Base-by-base conservation (phyloP, 148 eudicot species). In the Fagopyrum homotropicum region DNA sequence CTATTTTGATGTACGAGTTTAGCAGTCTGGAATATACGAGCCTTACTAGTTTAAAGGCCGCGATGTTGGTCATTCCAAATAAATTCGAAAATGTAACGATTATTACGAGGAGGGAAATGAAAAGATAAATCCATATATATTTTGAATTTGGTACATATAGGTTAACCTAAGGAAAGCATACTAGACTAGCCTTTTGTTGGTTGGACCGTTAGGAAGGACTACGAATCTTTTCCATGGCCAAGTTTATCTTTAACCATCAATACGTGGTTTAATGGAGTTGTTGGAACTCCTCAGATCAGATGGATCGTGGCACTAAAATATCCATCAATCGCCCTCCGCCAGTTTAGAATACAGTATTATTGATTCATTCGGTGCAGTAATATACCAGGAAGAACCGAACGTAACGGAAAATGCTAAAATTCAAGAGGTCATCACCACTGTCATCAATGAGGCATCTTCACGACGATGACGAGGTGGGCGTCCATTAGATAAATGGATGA, bases 171-270 rank as follows among this genome's bases (percentile, higher is more conserved):
- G n/a, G n/a, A n/a, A n/a, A n/a, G n/a, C 35, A 26, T 2, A 8
- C 3, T 8, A 8, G 35, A 59, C 11, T 8, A 19, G 69, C 11
- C 14, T 1, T 44, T 11, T 63, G 44, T 63, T 63, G 69, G 69
- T 63, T 63, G 69, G 69, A 63, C 69, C n/a, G 69, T 63, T 63
- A 30, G 68, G 29, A 61, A 63, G 45, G 30, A 19, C 12, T 26
- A 22, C 2, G 7, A 22, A 17, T 26, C 9, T 9, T 29, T 22
- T n/a, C 35, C 35, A 30, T 30, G 16, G 16, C 16, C 69, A 30
- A 15, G 69, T 63, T 29, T 29, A 30, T 26, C 64, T 26, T 6
- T 44, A 63, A 63, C 69, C 45, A 63, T 2, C 69, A 14, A n/a
- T 3, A 1, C 44, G 3, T 11, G 5, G 4, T 30, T 63, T 30